Conservation (phyloP, 2,329 filamentous ascomycete genomes). For the Coniochaeta sp. region DNA sequence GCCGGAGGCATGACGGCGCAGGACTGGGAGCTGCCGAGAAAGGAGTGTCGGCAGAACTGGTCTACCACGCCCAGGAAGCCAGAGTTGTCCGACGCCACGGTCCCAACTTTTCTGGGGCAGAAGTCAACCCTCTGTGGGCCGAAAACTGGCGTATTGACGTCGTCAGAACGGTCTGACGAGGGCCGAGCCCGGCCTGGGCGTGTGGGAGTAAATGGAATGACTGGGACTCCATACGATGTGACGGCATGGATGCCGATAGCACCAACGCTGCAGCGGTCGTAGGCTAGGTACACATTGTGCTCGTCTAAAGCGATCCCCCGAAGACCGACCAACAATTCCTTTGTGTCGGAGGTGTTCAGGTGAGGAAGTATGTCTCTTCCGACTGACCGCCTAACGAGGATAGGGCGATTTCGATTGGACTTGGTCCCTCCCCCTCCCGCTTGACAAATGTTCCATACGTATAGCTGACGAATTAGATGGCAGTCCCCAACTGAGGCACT, state of each 20-base stretch:
- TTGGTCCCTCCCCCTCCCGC: not conserved
- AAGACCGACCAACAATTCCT: conserved; percentile 18
- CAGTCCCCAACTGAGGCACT: conserved; percentile 5
- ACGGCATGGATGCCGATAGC: not conserved
- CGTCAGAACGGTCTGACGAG: not conserved
- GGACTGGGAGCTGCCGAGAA: not conserved
- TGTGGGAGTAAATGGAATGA: conserved; percentile 18
- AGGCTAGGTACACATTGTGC: conserved; percentile 44
- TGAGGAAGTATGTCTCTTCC: not conserved
- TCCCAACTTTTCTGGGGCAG: conserved; percentile 24
- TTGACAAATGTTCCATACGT: conserved; percentile 50
- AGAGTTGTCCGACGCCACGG: conserved; percentile 17
- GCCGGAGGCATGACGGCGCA: not conserved
- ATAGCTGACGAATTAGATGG: conserved; percentile 24
- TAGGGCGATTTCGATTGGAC: not conserved
- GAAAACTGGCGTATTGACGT: conserved; percentile 14
- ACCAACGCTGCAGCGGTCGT: conserved; percentile 41
- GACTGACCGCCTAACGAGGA: not conserved
- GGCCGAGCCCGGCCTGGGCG: not conserved
- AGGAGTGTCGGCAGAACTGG: conserved; percentile 31
- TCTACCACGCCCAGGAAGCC: conserved; percentile 11
- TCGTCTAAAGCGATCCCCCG: conserved; percentile 42
- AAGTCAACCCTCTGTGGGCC: conserved; percentile 44
- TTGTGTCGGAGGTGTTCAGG: not conserved
- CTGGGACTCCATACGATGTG: conserved; percentile 45